phyloP scores from a whole-genome alignment of 371 early-diverging fungal species.

The Sanchytrium tribonematis region DNA sequence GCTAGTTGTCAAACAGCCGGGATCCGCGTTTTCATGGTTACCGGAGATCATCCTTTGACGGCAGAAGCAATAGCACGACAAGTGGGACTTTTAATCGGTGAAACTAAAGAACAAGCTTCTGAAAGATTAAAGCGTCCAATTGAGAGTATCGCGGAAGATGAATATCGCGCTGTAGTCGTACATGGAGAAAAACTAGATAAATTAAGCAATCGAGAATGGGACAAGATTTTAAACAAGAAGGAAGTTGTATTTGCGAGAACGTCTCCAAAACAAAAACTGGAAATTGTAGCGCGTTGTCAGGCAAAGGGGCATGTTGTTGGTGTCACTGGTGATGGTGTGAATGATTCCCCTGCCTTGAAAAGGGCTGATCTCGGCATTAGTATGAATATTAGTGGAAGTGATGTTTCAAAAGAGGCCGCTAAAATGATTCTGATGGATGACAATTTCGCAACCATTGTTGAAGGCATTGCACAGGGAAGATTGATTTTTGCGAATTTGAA shows the following conservation, averaged over 20 bases:
- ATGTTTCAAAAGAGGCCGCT: slow-evolving; percentile 23
- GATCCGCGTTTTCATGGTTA: slow-evolving; percentile 3
- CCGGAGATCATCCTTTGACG: slow-evolving; percentile 3
- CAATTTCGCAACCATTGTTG: slow-evolving; percentile 19
- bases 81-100: slow-evolving; percentile 7
- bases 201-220: slow-evolving; percentile 3
- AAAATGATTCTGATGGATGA: slow-evolving; percentile 26
- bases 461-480: slow-evolving; percentile 11
- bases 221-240: slow-evolving; percentile 37
- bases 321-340: slow-evolving; percentile 31
- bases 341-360: slow-evolving; percentile 27
- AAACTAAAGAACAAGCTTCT: not conserved
- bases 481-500: slow-evolving; percentile 7
- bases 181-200: slow-evolving; percentile 1
- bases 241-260: slow-evolving; percentile 78
- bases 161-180: slow-evolving; percentile 5
- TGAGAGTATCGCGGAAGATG: slow-evolving; percentile 4
- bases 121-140: not conserved
- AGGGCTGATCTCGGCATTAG: slow-evolving; percentile 28
- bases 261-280: slow-evolving; percentile 55
- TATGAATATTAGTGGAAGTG: slow-evolving; percentile 25
- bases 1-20: slow-evolving; percentile 3
- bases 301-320: slow-evolving; percentile 21
- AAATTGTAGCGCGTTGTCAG: slow-evolving; percentile 19
- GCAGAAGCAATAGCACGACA: slow-evolving; percentile 3